Conservation (phyloP, 2,329 filamentous ascomycete genomes). For the Diaporthe eres region DNA sequence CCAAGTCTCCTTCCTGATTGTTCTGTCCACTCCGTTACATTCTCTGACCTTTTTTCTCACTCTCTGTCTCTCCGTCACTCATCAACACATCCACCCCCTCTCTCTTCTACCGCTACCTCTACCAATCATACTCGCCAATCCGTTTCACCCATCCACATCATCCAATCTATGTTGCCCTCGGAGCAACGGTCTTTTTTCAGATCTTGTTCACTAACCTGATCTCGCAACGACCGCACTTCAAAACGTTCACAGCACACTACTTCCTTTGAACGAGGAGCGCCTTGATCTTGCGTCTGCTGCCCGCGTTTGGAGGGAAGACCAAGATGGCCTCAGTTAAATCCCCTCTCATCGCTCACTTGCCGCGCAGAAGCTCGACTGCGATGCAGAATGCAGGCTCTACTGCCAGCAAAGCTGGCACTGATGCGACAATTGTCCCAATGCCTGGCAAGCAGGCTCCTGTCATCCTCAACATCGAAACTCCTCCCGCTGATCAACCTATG, state of each 20-base stretch:
- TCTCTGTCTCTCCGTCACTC: background rate
- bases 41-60: too few relatives aligned
- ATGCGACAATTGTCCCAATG: background rate
- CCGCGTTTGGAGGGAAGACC: background rate
- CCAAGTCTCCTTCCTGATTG: background rate
- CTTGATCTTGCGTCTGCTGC: background rate
- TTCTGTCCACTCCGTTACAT: background rate
- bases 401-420: background rate
- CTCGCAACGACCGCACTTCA: background rate
- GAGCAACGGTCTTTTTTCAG: background rate
- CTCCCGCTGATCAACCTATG: slow-evolving; percentile 6
- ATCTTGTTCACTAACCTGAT: background rate
- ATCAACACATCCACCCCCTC: background rate
- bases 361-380: background rate
- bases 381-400: background rate
- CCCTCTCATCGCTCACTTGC: background rate
- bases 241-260: background rate
- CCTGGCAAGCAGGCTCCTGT: background rate
- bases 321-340: background rate
- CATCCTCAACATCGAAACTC: background rate
- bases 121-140: background rate
- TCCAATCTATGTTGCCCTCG: background rate
- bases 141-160: background rate
- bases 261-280: background rate
- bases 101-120: background rate